These are phyloP conservation scores for Penicillium sp. DNA, from an alignment of 2,329 filamentous ascomycete genomes.

Conservation along the genomic window DNA sequence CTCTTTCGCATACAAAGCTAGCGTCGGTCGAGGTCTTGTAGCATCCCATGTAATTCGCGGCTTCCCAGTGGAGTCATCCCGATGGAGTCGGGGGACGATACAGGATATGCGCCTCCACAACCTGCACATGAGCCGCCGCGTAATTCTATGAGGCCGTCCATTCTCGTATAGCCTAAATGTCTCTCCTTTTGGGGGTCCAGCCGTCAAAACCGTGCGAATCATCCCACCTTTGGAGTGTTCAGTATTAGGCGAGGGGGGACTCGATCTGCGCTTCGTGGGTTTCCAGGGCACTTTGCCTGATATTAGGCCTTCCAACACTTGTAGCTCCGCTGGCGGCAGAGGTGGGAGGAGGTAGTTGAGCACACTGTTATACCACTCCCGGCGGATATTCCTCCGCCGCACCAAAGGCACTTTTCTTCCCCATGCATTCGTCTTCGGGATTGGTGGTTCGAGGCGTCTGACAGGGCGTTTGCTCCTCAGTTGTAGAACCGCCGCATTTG, in stretches of 20 bases:
- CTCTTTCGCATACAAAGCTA: constrained; percentile 9
- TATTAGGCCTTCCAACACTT: constrained; percentile 39
- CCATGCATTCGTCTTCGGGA: constrained; percentile 45
- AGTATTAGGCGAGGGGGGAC: constrained; percentile 4
- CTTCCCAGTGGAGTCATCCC: constrained; percentile 28
- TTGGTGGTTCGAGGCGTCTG: constrained; percentile 33
- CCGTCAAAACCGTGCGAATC: constrained; percentile 35
- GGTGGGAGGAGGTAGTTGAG: constrained; percentile 43
- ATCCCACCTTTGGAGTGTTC: constrained; percentile 21
- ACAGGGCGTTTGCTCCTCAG: constrained; percentile 29
- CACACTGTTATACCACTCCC: constrained; percentile 42
- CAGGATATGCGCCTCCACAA: constrained; percentile 43
- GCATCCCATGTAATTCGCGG: constrained; percentile 38
- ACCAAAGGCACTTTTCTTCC: constrained; percentile 34
- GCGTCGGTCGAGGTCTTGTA: constrained; percentile 20
- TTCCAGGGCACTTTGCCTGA: constrained; percentile 39
- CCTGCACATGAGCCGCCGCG: constrained; percentile 43
- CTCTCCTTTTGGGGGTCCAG: constrained; percentile 41
- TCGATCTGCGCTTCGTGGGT: constrained; percentile 33
- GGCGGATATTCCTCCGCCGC: constrained; percentile 42
- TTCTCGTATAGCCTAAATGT: constrained; percentile 39
- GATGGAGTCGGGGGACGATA: constrained; percentile 37
- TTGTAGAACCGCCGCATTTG: constrained; percentile 32
- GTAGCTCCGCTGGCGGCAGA: constrained; percentile 43
- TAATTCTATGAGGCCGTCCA: constrained; percentile 48